Evolutionary conservation across 2,329 filamentous ascomycete species (phyloP), one percentile per base, ranked within the genome.

Genomic region (Cladophialophora yegresii): DNA sequence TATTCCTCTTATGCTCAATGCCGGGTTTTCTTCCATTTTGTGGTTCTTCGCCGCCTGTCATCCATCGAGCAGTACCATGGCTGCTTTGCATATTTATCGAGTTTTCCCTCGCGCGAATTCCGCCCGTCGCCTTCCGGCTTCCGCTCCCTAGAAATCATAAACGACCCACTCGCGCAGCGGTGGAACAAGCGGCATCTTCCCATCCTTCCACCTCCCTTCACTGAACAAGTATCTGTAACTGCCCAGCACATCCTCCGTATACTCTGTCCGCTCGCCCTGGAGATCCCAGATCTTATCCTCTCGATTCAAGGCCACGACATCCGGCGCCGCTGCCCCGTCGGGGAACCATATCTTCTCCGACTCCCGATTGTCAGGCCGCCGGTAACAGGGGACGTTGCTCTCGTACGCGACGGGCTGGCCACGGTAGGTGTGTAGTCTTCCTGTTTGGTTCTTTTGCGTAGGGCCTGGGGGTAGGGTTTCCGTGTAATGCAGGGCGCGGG

Each of bases 151-250:
- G 71, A 93, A 87, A 73, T 91, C 86, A 84, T 89, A 93, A 30
- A 79, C 77, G 69, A 87, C 87, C 81, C 87, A 93, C 72, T 93
- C 91, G 66, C 86, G 82, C 76, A 87, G 88, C 0, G 93, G 93
- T 22, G 93, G 91, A 53, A 92, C 78, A 70, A 89, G 83, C 0
- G 93, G 93, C 79, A 96, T 89, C 6, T 87, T 72, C 0, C 88
- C 89, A 40, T 86, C 60, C 49, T 84, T 82, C 75, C 96, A 96
- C 33, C 75, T 77, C 0, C 91, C 91, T 22, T 84, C 85, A 67
- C 85, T 81, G 53, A 83, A 79, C 73, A 92, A 87, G 51, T 83
- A 81, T 64, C 81, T 79, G 78, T 93, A 96, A 53, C 85, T 83
- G 43, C 80, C 81, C 72, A 85, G 85, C 45, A 86, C 82, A 1